Conservation (phyloP, 1,284 basidiomycete genomes). For the Cutaneotrichosporon cutaneum region DNA sequence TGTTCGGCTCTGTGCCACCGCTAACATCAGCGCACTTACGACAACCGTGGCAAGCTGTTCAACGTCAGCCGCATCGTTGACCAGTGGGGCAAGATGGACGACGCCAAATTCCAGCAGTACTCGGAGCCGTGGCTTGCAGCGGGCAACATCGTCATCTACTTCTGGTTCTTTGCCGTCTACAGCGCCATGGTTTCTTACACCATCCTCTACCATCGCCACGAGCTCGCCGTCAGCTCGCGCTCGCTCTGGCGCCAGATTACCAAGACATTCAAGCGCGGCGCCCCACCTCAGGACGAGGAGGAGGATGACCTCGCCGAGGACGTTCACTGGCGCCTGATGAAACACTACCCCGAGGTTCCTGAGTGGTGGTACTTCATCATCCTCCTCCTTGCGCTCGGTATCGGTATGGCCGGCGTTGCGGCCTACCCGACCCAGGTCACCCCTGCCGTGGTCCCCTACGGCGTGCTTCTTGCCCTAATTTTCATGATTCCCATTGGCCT, state of each 20-base stretch:
- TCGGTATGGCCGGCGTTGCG: conserved; percentile 44
- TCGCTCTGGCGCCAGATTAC: conserved; percentile 11
- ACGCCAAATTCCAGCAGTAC: conserved; percentile 32
- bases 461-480: conserved; percentile 54
- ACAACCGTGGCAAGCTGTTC: conserved; percentile 57
- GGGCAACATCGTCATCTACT: conserved; percentile 11
- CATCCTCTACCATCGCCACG: conserved; percentile 74
- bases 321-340: conserved; percentile 58
- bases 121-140: conserved; percentile 19
- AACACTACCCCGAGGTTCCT: conserved; percentile 51
- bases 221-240: conserved; percentile 64
- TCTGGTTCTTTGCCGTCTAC: conserved; percentile 31
- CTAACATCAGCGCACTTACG: conserved; percentile 16
- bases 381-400: conserved; percentile 61
- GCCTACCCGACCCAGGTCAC: conserved; percentile 65
- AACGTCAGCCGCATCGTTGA: conserved; percentile 27
- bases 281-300: conserved; percentile 14
- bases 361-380: conserved; percentile 69
- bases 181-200: conserved; percentile 39
- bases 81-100: conserved; percentile 19
- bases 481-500: conserved; percentile 61
- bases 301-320: conserved; percentile 61
- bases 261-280: neutral
- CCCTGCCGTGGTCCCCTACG: conserved; percentile 59
- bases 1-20: neutral